Percentiles rank a stretch among this genome's conserved stretches.
Evolutionary conservation across 2,329 filamentous ascomycete species (phyloP).

Genomic region (Ophiocordyceps camponoti-floridani): DNA sequence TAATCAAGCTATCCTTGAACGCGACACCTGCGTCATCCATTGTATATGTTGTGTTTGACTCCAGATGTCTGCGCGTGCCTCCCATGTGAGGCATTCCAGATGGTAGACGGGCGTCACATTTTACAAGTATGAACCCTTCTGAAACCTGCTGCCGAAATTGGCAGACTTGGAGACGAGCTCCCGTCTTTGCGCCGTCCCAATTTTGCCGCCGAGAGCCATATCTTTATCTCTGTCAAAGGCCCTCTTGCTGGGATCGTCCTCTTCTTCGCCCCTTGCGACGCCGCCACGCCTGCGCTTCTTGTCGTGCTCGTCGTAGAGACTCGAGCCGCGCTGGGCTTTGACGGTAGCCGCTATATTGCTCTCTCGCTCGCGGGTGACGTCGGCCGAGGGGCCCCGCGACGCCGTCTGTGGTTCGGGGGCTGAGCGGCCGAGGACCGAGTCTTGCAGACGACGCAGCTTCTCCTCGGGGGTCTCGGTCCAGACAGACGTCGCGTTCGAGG

Average conservation of each 20-base stretch:
- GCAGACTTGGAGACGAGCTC: constrained; percentile 65
- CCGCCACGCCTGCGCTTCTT: constrained; percentile 11
- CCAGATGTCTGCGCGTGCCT: too few species aligned
- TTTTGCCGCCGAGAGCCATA: constrained; percentile 58
- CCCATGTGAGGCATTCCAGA: too few species aligned
- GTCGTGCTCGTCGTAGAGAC: constrained; percentile 41
- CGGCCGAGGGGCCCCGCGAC: constrained; percentile 22
- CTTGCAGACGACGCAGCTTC: constrained; percentile 61
- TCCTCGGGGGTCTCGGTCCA: constrained; percentile 91
- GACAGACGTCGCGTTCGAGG: constrained; percentile 36
- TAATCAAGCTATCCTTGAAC: not conserved
- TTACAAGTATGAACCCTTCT: constrained; percentile 50
- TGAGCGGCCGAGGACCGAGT: constrained; percentile 62
- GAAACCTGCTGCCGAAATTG: constrained; percentile 69
- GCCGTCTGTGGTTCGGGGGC: constrained; percentile 16
- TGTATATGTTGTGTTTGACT: too few species aligned
- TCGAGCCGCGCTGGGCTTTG: constrained; percentile 36
- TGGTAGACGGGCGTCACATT: not conserved
- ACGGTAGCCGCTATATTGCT: constrained; percentile 28
- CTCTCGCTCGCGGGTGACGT: constrained; percentile 37
- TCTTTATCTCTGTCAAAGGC: constrained; percentile 89
- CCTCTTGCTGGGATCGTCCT: constrained; percentile 80
- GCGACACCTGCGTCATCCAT: too few species aligned
- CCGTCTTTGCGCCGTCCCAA: constrained; percentile 55
- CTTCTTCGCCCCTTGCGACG: constrained; percentile 31